These are phyloP conservation scores for Sarocladiaceae sp. DNA, from an alignment of 2,329 filamentous ascomycete genomes.

Conservation along the genomic window DNA sequence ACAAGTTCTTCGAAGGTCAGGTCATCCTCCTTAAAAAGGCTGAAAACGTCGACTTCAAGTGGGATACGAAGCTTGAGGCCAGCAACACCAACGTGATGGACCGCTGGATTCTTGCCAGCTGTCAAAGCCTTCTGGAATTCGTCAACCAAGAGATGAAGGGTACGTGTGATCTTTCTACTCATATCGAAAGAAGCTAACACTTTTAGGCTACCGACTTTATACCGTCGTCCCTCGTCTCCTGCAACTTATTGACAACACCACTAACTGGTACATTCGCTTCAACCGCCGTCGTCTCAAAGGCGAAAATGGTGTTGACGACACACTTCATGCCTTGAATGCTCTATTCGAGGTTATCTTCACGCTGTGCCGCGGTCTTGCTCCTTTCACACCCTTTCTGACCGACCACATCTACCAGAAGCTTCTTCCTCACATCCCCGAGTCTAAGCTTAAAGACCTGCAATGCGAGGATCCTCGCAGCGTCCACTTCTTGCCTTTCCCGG, in stretches of 20 bases:
- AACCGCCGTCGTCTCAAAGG: constrained; percentile 90
- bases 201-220: constrained; percentile 67
- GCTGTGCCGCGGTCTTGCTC: constrained; percentile 80
- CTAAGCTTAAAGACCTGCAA: constrained; percentile 38
- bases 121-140: constrained; percentile 85
- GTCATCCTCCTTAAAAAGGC: constrained; percentile 83
- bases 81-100: constrained; percentile 92
- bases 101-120: constrained; percentile 88
- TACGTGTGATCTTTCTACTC: constrained; percentile 32
- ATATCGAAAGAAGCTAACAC: background rate
- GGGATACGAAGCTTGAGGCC: constrained; percentile 70
- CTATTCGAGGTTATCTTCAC: constrained; percentile 92
- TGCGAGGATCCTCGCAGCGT: constrained; percentile 74
- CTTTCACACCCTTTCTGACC: constrained; percentile 93
- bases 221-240: constrained; percentile 86
- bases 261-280: constrained; percentile 98
- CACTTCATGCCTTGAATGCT: constrained; percentile 85
- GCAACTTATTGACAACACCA: constrained; percentile 84
- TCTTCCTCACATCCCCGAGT: constrained; percentile 72
- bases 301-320: constrained; percentile 80
- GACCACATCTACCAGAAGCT: constrained; percentile 90
- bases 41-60: constrained; percentile 70
- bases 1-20: constrained; percentile 93
- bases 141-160: constrained; percentile 89
- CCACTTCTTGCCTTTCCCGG: constrained; percentile 88